phyloP scores from a whole-genome alignment of 306 rosid genomes.

The Castanea mollissima region DNA sequence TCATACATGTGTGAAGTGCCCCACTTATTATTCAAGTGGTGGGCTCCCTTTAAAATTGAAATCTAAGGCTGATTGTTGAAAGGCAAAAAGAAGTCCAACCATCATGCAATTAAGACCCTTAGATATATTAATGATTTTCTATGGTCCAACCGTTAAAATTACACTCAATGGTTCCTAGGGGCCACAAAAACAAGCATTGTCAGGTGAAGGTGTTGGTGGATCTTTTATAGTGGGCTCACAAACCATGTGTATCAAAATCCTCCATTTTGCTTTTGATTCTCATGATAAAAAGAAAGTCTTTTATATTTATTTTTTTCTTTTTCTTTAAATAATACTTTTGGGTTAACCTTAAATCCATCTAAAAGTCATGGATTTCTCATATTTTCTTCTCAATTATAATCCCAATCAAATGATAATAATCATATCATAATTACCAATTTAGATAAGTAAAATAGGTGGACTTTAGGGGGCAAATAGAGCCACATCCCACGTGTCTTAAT shows the following conservation, averaged over 20 bases:
- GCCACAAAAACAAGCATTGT: background rate
- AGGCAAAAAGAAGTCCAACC: constrained; percentile 3
- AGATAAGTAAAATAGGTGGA: background rate
- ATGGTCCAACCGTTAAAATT: background rate
- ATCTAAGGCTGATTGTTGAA: background rate
- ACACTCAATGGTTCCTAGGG: constrained; percentile 9
- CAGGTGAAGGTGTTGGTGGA: background rate
- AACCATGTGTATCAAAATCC: background rate
- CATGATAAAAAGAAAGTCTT: background rate
- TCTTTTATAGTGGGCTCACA: background rate
- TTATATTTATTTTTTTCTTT: too few species aligned
- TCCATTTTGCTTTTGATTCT: background rate
- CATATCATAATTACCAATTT: constrained; percentile 1
- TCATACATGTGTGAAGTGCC: too few species aligned
- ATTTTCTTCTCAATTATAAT: constrained; percentile 6
- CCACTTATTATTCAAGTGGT: background rate
- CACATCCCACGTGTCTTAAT: constrained; percentile 12
- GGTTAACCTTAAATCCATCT: constrained; percentile 25
- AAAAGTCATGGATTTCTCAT: constrained; percentile 2
- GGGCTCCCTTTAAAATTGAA: background rate
- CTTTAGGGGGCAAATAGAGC: background rate
- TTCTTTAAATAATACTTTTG: background rate
- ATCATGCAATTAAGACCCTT: constrained; percentile 10
- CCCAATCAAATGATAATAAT: constrained; percentile 21
- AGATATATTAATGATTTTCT: constrained; percentile 13